These are phyloP conservation scores for Sindora glabra DNA, from an alignment of 306 rosid species.

Conservation along the genomic window DNA sequence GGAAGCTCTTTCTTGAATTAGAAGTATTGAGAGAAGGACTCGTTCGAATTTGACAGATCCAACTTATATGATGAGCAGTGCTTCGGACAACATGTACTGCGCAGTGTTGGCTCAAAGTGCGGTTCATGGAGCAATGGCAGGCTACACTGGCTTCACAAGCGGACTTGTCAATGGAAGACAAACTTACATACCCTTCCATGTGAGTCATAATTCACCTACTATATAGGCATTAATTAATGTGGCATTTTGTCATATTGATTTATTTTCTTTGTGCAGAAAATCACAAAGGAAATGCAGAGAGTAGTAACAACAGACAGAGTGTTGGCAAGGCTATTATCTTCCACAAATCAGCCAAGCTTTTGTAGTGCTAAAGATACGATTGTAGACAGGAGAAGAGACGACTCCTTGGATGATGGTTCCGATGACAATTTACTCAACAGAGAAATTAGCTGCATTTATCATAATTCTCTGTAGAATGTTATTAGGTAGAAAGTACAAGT, in stretches of 20 bases:
- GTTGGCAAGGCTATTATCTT: constrained; percentile 98
- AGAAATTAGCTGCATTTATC: constrained; percentile 4
- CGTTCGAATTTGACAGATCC: constrained; percentile 57
- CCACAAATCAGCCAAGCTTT: constrained; percentile 93
- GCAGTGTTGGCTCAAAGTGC: constrained; percentile 94
- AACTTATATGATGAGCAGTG: constrained; percentile 86
- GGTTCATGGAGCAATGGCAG: constrained; percentile 98
- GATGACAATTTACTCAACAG: constrained; percentile 13
- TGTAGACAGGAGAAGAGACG: constrained; percentile 43
- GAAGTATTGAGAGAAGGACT: background rate
- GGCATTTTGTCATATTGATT: background rate
- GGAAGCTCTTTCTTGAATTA: no score
- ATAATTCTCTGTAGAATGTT: constrained; percentile 13
- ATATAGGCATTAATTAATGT: no score
- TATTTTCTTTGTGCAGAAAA: constrained; percentile 47
- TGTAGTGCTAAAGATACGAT: constrained; percentile 25
- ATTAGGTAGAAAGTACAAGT: no score
- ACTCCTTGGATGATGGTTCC: constrained; percentile 19
- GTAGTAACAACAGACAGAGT: constrained; percentile 92
- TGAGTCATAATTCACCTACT: constrained; percentile 36
- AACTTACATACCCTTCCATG: constrained; percentile 75
- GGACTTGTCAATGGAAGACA: constrained; percentile 93
- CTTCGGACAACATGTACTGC: constrained; percentile 86
- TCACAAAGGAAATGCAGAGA: constrained; percentile 51
- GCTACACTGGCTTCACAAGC: constrained; percentile 72